Evolutionary conservation across 2,329 filamentous ascomycete species (phyloP), one percentile per base, ranked within the genome.

Genomic region (Alternaria sp.): DNA sequence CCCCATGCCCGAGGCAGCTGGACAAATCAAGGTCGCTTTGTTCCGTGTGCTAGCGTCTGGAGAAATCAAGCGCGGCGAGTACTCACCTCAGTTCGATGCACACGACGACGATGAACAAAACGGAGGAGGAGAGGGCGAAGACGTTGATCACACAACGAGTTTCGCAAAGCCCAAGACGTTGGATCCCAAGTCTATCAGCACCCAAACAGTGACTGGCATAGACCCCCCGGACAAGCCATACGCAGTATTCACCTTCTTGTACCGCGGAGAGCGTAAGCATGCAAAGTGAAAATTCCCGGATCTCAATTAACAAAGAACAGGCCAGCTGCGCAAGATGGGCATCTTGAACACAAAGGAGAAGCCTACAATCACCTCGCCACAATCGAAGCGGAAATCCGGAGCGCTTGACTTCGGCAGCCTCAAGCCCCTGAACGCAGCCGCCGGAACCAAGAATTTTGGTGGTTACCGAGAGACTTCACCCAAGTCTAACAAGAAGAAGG

Each of bases 131-230:
- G 87, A 84, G 28, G 87, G 91, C 61, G 91, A 94, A 70, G 93
- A 97, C 73, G 87, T 97, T 57, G 95, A 98, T 80, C 95, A 99
- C 77, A 98, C 95, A 2, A 98, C 95, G 7, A 97, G 94, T 76
- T 98, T 98, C 79, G 94, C 94, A 9, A 96, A 97, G 81, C 94
- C 94, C 14, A 98, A 97, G 84, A 91, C 93, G 1, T 85, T 97
- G 54, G 96, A 98, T 81, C 94, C 94, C 0, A 97, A 97, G 81
- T 93, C 93, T 3, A 99, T 99, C 75, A 98, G 94, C 75, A 99
- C 95, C 3, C 95, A 99, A 81, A 99, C 95, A 0, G 95, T 99
- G n/a, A 98, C 95, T 8, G 95, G 94, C 18, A 96, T 98, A 64
- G 95, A 99, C 78, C 92, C 93, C 0, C 93, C 94, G 20, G 94